These are phyloP conservation scores for Candida michaelii DNA, from an alignment of 805 yeast genomes.

Conservation along the genomic window DNA sequence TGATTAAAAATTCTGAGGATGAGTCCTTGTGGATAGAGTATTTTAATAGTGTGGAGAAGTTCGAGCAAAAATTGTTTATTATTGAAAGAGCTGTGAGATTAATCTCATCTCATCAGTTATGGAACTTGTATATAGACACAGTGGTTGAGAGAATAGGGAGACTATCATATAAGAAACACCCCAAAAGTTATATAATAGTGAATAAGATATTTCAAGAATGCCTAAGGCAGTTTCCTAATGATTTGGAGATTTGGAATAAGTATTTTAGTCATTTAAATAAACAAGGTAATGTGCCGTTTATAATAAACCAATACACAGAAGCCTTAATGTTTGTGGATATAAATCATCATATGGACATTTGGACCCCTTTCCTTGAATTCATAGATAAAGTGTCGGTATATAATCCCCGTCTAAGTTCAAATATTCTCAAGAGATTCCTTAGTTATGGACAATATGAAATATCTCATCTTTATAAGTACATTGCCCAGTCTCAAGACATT, in stretches of 20 bases:
- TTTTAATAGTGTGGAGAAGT: conserved; percentile 19
- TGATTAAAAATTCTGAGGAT: conserved; percentile 33
- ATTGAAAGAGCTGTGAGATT: conserved; percentile 50
- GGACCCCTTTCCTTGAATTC: conserved; percentile 53
- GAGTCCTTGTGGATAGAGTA: conserved; percentile 49
- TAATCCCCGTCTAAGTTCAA: background rate
- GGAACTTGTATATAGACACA: conserved; percentile 51
- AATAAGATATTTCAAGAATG: conserved; percentile 39
- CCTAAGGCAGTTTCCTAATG: conserved; percentile 4
- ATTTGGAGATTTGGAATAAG: conserved; percentile 9
- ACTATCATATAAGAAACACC: conserved; percentile 24
- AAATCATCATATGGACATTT: conserved; percentile 14
- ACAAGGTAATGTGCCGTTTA: conserved; percentile 8
- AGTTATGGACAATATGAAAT: conserved; percentile 12
- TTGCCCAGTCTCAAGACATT: conserved; percentile 4
- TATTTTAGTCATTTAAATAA: conserved; percentile 10
- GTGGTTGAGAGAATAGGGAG: conserved; percentile 29
- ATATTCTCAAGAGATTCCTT: conserved; percentile 9
- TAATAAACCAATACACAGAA: conserved; percentile 11
- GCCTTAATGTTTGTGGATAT: conserved; percentile 8
- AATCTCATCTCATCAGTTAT: conserved; percentile 51
- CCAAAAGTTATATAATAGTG: conserved; percentile 32
- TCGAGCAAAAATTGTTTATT: conserved; percentile 44
- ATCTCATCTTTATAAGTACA: conserved; percentile 8
- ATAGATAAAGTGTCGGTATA: conserved; percentile 34